Percentiles rank a stretch among this genome's conserved stretches.
These are phyloP conservation scores for Chloris gayana DNA, from an alignment of 176 grass and related monocot genomes.

Conservation along the genomic window DNA sequence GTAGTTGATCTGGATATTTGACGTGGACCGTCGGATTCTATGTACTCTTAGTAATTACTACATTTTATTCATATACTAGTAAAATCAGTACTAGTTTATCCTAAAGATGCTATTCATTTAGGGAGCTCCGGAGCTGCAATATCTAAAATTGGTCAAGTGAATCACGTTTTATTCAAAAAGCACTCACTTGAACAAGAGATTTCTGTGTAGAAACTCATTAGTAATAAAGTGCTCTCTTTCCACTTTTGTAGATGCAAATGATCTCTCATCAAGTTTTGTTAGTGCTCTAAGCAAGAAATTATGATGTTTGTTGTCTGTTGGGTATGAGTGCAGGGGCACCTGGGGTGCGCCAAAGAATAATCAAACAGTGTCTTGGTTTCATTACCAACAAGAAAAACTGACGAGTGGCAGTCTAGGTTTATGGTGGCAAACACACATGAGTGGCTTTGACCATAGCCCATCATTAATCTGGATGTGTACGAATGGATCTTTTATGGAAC, in stretches of 20 bases:
- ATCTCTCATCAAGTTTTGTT: constrained; percentile 33
- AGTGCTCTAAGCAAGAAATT: constrained; percentile 41
- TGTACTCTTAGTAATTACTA: no score
- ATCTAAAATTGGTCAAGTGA: background rate
- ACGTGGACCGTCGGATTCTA: no score
- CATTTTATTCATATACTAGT: no score
- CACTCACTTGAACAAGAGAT: background rate
- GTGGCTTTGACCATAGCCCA: background rate
- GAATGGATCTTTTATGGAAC: background rate
- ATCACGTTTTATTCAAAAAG: background rate
- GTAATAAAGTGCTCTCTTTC: background rate
- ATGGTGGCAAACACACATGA: background rate
- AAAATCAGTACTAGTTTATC: no score
- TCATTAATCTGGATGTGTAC: background rate
- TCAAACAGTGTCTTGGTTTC: background rate
- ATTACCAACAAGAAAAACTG: background rate
- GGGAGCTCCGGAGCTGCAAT: background rate
- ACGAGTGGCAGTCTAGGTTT: background rate
- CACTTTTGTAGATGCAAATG: background rate
- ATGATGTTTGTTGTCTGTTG: background rate
- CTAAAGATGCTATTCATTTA: background rate
- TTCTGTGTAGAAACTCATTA: background rate
- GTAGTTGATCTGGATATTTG: no score
- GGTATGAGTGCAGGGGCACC: constrained; percentile 16
- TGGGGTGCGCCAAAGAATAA: constrained; percentile 4